Percentiles rank a stretch among this genome's conserved stretches.
Evolutionary conservation across 768 basidiomycete genomes (phyloP).

Genomic region (Boletus rubropictus): DNA sequence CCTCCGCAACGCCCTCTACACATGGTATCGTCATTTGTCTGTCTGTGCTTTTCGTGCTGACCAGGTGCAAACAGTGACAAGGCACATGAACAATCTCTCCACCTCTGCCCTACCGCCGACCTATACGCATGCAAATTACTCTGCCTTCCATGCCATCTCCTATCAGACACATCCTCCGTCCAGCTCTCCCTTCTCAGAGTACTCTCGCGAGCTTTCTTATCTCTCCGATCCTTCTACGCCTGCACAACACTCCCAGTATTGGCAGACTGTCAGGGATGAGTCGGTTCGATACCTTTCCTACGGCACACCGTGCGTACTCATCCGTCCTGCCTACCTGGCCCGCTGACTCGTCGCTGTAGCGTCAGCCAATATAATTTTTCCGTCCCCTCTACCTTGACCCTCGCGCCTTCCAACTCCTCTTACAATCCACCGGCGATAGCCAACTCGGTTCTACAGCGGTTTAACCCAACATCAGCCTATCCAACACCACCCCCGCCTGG

Average conservation of each 20-base stretch:
- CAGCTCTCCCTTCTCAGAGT: conserved; percentile 61
- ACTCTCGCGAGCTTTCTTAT: conserved; percentile 56
- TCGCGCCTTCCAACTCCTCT: conserved; percentile 39
- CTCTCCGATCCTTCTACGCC: conserved; percentile 45
- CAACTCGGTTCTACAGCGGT: conserved; percentile 59
- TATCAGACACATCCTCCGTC: conserved; percentile 31
- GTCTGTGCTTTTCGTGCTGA: conserved; percentile 11
- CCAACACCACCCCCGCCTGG: conserved; percentile 66
- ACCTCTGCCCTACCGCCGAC: conserved; percentile 56
- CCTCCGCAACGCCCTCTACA: conserved; percentile 69
- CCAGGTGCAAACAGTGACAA: conserved; percentile 45
- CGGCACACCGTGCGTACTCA: conserved; percentile 41
- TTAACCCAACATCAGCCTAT: conserved; percentile 56
- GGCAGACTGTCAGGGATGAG: conserved; percentile 59
- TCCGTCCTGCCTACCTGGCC: not conserved
- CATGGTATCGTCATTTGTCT: conserved; percentile 46
- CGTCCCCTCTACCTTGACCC: conserved; percentile 38
- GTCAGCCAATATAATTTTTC: conserved; percentile 28
- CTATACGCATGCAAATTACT: conserved; percentile 48
- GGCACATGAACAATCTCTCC: conserved; percentile 59
- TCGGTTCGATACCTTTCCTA: conserved; percentile 56
- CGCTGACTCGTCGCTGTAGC: conserved; percentile 12
- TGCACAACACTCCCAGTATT: conserved; percentile 49
- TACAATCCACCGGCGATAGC: conserved; percentile 56
- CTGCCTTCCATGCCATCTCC: conserved; percentile 21